A percentile compares a stretch with the other conserved stretches of the same genome.
Evolutionary conservation across 2,329 filamentous ascomycete species (phyloP).

Genomic region (Apiospora hydei): DNA sequence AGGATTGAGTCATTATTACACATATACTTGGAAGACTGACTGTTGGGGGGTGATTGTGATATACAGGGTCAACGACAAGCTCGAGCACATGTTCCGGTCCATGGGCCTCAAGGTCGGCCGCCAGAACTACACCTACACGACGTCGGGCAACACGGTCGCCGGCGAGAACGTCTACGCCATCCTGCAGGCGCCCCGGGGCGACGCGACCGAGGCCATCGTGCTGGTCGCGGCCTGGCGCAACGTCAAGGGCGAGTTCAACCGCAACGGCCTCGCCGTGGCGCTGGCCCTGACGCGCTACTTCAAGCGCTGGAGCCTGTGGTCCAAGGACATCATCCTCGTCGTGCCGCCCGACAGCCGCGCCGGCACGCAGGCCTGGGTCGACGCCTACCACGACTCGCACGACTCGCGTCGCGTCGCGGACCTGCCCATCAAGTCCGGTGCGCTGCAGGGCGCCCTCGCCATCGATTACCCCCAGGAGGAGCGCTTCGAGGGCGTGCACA

Average conservation of each 20-base stretch:
- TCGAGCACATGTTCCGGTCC: constrained; percentile 78
- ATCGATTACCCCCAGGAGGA: constrained; percentile 89
- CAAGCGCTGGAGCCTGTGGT: constrained; percentile 97
- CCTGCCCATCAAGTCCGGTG: constrained; percentile 88
- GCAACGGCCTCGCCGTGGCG: constrained; percentile 85
- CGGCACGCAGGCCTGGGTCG: constrained; percentile 95
- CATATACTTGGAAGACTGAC: not conserved
- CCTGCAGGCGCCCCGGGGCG: constrained; percentile 89
- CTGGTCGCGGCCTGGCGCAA: constrained; percentile 90
- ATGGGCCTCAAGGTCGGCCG: constrained; percentile 86
- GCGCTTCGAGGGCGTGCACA: constrained; percentile 85
- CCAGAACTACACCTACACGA: constrained; percentile 86
- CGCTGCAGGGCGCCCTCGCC: constrained; percentile 90
- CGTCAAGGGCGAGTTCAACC: constrained; percentile 78
- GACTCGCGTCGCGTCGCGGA: constrained; percentile 73
- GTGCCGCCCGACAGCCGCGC: constrained; percentile 88
- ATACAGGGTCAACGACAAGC: constrained; percentile 68
- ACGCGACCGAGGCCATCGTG: constrained; percentile 97
- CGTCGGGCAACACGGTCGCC: constrained; percentile 74
- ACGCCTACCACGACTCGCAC: constrained; percentile 94
- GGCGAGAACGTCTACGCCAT: constrained; percentile 95
- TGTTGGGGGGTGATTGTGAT: not conserved
- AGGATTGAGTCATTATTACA: not conserved
- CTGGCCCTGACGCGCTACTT: constrained; percentile 93
- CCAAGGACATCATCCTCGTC: constrained; percentile 95